These are phyloP conservation scores for Cercospora zeina DNA, from an alignment of 2,329 filamentous ascomycete species.

Conservation along the genomic window DNA sequence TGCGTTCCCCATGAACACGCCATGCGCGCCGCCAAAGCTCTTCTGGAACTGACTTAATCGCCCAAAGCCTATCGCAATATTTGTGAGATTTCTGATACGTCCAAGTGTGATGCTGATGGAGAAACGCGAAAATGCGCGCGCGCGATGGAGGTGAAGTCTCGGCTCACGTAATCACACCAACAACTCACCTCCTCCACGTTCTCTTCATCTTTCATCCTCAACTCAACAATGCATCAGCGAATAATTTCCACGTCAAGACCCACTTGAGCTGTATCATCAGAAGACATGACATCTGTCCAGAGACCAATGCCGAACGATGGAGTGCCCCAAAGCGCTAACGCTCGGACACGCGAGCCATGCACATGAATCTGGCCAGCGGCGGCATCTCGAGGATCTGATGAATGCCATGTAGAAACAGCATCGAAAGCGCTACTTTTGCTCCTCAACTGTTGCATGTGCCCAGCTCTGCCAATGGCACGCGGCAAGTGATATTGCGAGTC, in stretches of 20 bases:
- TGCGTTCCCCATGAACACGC: too few relatives aligned
- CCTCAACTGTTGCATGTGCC: not conserved
- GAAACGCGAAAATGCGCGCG: too few relatives aligned
- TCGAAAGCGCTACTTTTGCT: not conserved
- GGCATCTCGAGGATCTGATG: not conserved
- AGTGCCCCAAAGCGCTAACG: not conserved
- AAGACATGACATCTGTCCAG: not conserved
- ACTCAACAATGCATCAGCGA: not conserved
- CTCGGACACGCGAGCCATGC: not conserved
- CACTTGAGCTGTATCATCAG: not conserved
- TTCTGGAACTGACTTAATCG: too few relatives aligned
- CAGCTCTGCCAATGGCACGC: not conserved
- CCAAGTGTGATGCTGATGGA: too few relatives aligned
- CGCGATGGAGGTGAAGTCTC: too few relatives aligned
- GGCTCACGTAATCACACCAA: too few relatives aligned
- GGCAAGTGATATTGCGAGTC: not conserved
- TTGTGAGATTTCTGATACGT: too few relatives aligned
- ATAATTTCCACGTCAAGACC: not conserved
- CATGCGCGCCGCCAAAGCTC: too few relatives aligned
- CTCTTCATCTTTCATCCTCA: slow-evolving; percentile 3
- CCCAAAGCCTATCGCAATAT: too few relatives aligned
- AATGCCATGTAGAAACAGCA: not conserved
- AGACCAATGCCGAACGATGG: not conserved
- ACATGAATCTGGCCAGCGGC: not conserved
- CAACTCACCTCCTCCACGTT: not conserved